Conservation (phyloP, 1,139 yeast species). For the Taphrina pruni region DNA sequence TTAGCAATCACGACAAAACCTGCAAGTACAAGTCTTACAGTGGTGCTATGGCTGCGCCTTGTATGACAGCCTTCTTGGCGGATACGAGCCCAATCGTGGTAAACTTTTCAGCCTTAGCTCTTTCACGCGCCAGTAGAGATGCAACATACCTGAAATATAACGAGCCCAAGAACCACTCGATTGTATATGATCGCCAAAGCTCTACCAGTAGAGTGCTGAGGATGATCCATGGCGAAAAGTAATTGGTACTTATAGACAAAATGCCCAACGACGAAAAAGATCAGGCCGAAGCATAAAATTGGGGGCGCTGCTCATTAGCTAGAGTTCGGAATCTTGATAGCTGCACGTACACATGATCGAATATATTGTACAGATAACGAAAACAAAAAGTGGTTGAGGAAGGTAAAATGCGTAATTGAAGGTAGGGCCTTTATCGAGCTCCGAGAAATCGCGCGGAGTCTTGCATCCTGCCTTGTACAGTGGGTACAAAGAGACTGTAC, state of each 20-base stretch:
- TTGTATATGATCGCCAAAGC: slow-evolving; percentile 85
- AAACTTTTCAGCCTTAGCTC: slow-evolving; percentile 13
- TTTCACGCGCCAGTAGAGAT: background rate
- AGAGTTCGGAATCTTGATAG: slow-evolving; percentile 71
- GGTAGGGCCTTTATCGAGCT: slow-evolving; percentile 74
- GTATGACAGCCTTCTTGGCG: slow-evolving; percentile 26
- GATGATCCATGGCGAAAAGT: slow-evolving; percentile 76
- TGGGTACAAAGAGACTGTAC: slow-evolving; percentile 68
- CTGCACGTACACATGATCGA: slow-evolving; percentile 62
- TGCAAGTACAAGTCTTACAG: slow-evolving; percentile 10
- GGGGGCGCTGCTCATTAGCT: slow-evolving; percentile 73
- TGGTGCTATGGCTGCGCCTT: slow-evolving; percentile 28
- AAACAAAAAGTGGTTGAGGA: slow-evolving; percentile 78
- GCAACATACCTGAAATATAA: slow-evolving; percentile 79
- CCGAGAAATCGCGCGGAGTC: slow-evolving; percentile 67
- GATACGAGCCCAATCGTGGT: slow-evolving; percentile 35
- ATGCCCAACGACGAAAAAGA: slow-evolving; percentile 75
- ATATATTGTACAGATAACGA: slow-evolving; percentile 76
- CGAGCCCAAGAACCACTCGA: slow-evolving; percentile 70
- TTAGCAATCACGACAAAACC: background rate
- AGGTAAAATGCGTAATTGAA: slow-evolving; percentile 81
- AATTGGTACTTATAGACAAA: slow-evolving; percentile 81
- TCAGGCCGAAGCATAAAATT: slow-evolving; percentile 72
- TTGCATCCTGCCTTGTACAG: slow-evolving; percentile 51
- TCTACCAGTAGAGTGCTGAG: slow-evolving; percentile 87